These are phyloP conservation scores for Sporothrix dimorphospora DNA, from an alignment of 2,329 filamentous ascomycete genomes.

Conservation along the genomic window DNA sequence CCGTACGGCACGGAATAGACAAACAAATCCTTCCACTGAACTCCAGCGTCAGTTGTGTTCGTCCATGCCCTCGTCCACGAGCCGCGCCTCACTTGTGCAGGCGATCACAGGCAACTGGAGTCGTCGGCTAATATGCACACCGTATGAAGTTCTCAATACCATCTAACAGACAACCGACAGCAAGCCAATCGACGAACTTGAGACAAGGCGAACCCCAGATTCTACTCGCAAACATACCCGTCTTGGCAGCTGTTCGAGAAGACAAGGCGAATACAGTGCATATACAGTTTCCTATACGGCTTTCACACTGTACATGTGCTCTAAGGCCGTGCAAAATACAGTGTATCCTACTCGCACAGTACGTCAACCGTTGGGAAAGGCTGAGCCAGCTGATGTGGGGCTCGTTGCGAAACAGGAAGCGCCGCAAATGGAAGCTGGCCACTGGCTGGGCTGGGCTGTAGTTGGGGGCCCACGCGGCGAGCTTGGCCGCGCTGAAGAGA, in stretches of 20 bases:
- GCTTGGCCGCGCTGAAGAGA: constrained; percentile 14
- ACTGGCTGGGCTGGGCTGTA: background rate
- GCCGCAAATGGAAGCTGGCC: constrained; percentile 28
- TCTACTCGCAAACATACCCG: background rate
- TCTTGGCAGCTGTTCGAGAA: constrained; percentile 15
- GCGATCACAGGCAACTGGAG: background rate
- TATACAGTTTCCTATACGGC: too few species aligned
- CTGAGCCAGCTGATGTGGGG: constrained; percentile 22
- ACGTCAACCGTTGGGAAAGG: constrained; percentile 4
- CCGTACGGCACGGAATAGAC: background rate
- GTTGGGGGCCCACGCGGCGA: background rate
- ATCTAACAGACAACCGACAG: background rate
- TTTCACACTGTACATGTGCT: background rate
- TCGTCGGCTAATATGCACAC: background rate
- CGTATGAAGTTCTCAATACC: background rate
- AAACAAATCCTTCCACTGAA: background rate
- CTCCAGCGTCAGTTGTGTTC: background rate
- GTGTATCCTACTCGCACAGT: background rate
- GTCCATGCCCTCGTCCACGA: background rate
- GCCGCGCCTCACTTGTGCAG: background rate
- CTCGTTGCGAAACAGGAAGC: constrained; percentile 25
- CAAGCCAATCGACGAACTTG: background rate
- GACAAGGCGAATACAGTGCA: background rate
- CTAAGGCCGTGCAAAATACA: background rate
- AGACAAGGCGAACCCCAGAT: constrained; percentile 15